phyloP scores from a whole-genome alignment of 2,329 filamentous ascomycete genomes.

The Bertia moriformis region DNA sequence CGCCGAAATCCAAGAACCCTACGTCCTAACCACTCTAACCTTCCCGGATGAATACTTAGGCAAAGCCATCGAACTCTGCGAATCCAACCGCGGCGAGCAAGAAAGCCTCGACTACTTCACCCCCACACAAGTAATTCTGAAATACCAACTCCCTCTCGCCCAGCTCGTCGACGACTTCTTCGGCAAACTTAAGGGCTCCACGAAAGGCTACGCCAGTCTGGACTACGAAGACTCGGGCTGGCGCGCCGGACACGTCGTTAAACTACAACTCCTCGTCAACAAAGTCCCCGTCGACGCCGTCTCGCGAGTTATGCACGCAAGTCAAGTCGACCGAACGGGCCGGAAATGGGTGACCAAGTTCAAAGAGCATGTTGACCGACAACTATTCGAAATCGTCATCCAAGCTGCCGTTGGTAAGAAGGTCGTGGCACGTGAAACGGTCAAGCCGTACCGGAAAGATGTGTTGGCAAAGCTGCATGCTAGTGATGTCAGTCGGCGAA shows the following conservation, averaged over 20 bases:
- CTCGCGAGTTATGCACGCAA: slow-evolving; percentile 71
- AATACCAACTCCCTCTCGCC: slow-evolving; percentile 76
- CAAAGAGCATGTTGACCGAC: slow-evolving; percentile 87
- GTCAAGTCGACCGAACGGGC: slow-evolving; percentile 68
- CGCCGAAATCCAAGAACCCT: slow-evolving; percentile 34
- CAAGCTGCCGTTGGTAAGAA: slow-evolving; percentile 74
- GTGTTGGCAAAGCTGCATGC: slow-evolving; percentile 88
- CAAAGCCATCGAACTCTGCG: slow-evolving; percentile 87
- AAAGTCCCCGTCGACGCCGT: slow-evolving; percentile 88
- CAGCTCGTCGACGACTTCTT: slow-evolving; percentile 95
- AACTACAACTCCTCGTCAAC: slow-evolving; percentile 87
- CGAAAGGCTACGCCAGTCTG: slow-evolving; percentile 87
- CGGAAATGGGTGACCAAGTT: slow-evolving; percentile 87
- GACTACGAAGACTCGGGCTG: slow-evolving; percentile 96
- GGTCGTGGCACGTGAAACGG: slow-evolving; percentile 79
- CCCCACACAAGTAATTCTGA: slow-evolving; percentile 79
- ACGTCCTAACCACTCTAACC: slow-evolving; percentile 63
- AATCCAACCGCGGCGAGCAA: slow-evolving; percentile 76
- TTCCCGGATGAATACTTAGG: slow-evolving; percentile 89
- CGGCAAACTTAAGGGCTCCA: slow-evolving; percentile 83
- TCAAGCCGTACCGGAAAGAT: slow-evolving; percentile 94
- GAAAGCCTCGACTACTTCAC: slow-evolving; percentile 83
- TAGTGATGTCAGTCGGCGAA: slow-evolving; percentile 66
- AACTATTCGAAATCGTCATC: slow-evolving; percentile 95
- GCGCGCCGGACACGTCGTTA: slow-evolving; percentile 65